phyloP scores from a whole-genome alignment of 176 grass and related monocot genomes.

The Eremochloa ophiuroides region DNA sequence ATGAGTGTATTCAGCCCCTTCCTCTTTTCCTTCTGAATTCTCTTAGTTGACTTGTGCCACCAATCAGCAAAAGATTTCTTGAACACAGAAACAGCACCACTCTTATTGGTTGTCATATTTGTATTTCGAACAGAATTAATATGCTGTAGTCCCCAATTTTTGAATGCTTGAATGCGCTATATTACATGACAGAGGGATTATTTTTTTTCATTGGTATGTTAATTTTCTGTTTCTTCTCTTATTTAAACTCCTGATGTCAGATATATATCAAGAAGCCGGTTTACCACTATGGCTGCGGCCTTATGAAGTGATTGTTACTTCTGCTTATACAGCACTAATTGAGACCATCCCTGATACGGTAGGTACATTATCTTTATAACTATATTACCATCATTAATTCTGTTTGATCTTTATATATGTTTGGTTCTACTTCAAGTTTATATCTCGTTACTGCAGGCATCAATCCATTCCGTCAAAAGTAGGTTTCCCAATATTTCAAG shows the following conservation, averaged over 20 bases:
- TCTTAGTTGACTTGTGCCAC: too few relatives aligned
- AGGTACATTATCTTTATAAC: slow-evolving; percentile 7
- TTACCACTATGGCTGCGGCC: slow-evolving; percentile 98
- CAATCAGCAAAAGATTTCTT: too few relatives aligned
- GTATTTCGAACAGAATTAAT: not conserved
- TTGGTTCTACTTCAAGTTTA: slow-evolving; percentile 10
- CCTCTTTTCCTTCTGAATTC: too few relatives aligned
- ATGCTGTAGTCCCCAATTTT: not conserved
- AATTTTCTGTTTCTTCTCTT: not conserved
- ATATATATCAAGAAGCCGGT: slow-evolving; percentile 99
- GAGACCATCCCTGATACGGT: slow-evolving; percentile 99
- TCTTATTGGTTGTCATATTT: not conserved
- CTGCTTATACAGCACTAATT: slow-evolving; percentile 95
- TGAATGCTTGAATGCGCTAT: not conserved
- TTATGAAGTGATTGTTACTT: slow-evolving; percentile 97
- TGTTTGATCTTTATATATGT: slow-evolving; percentile 2
- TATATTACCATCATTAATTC: not conserved
- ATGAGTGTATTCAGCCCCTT: too few relatives aligned
- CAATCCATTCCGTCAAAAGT: slow-evolving; percentile 99
- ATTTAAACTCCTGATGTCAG: slow-evolving; percentile 44
- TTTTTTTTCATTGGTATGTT: not conserved
- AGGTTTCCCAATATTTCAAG: slow-evolving; percentile 82
- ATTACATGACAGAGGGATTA: not conserved
- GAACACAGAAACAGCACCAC: not conserved
- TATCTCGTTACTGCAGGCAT: slow-evolving; percentile 56